Base-by-base conservation (phyloP, 2,329 filamentous ascomycete species). In the Westerdykella aurantiaca region DNA sequence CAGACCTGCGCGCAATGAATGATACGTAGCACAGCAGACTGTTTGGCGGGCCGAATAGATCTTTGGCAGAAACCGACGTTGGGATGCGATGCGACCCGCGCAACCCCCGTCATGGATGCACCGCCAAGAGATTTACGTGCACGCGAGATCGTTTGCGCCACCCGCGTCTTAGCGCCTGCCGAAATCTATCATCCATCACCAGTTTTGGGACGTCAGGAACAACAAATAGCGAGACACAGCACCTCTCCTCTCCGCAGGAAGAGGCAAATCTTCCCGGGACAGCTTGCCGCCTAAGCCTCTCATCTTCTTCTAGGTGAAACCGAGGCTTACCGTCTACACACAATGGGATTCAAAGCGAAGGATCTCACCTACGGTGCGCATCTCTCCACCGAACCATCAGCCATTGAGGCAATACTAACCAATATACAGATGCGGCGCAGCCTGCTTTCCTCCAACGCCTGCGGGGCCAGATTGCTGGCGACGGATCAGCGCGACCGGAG, bases 281-380 rank as follows among this genome's bases (percentile, higher is more conserved):
- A 9, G 25, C 25, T 9, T 9, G 25, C 4, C 11, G 7, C 7
- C 11, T 29, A 10, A 12, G 25, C 25, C 7, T 29, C 25, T 29
- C 25, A 29, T 4, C 25, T 9, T 29, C 9, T 29, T 12, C 11
- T 10, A 29, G 11, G 25, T 3, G 25, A 9, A 3, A 29, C 11
- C 7, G 25, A 10, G 25, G 2, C 25, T 7, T 12, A 9, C 4
- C 7, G 2, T 2, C 4, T 3, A 12, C 11, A 29, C 25, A 9
- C 6, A 21, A 84, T 74, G 69, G 72, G 69, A 48, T 69, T 86
- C 61, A 87, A 80, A 42, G 72, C 80, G 55, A 86, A 86, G 57
- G 82, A 86, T 65, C 76, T 89, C 39, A 75, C 76, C 45, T 89
- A 87, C 73, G 74, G 78, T 69, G 41, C 22, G 48, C 31, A n/a